Evolutionary conservation across 345 rosid species (phyloP).

Genomic region (Arabis hirsuta): DNA sequence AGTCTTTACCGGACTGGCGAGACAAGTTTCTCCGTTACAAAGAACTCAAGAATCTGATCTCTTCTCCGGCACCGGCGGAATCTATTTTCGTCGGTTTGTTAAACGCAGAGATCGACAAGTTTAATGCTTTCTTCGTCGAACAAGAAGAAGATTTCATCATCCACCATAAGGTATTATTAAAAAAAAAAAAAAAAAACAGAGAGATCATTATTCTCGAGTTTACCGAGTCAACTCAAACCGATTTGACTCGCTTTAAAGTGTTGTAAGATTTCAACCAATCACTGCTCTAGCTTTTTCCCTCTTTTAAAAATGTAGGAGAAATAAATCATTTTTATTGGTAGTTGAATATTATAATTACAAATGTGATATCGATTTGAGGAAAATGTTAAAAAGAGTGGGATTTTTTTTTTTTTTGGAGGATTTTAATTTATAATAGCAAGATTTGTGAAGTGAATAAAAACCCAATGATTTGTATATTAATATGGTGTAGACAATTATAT

Average conservation of each 20-base stretch:
- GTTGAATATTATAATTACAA: neutral
- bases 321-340: slow-evolving; percentile 6
- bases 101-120: slow-evolving; percentile 84
- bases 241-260: slow-evolving; percentile 10
- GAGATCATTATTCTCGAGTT: slow-evolving; percentile 2
- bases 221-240: slow-evolving; percentile 7
- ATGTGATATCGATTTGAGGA: neutral
- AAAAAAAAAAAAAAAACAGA: neutral
- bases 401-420: neutral
- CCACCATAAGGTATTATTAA: slow-evolving; percentile 58
- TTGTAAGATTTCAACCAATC: neutral
- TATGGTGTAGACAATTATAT: too few species aligned
- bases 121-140: slow-evolving; percentile 80
- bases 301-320: neutral
- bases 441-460: too few species aligned
- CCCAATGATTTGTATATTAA: too few species aligned
- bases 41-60: slow-evolving; percentile 76
- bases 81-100: slow-evolving; percentile 62
- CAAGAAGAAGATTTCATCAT: slow-evolving; percentile 94
- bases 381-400: neutral
- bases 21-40: slow-evolving; percentile 78
- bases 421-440: too few species aligned
- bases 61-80: slow-evolving; percentile 45
- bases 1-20: slow-evolving; percentile 79
- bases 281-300: neutral